Percentiles rank a stretch among this genome's conserved stretches.
Evolutionary conservation across 345 rosid species (phyloP).

Genomic region (Iberis pinnata): DNA sequence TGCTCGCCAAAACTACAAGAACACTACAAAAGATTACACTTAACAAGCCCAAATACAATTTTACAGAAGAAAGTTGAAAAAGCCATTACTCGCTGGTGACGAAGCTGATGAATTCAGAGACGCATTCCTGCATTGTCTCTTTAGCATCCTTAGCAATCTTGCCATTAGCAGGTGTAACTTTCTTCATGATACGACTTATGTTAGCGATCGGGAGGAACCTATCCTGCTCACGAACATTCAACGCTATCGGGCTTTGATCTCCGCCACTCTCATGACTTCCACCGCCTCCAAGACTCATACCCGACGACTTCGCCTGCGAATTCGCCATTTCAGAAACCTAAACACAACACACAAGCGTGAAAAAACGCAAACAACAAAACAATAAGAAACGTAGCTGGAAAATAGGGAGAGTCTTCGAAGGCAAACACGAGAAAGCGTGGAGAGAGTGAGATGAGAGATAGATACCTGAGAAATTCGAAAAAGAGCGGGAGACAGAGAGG

Average conservation of each 20-base stretch:
- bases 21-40: not conserved
- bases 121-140: constrained; percentile 70
- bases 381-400: constrained; percentile 9
- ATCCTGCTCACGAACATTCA: constrained; percentile 52
- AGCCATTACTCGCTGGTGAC: constrained; percentile 53
- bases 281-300: constrained; percentile 50
- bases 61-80: not conserved
- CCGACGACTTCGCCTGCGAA: constrained; percentile 19
- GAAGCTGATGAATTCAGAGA: constrained; percentile 69
- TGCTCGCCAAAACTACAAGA: not conserved
- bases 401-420: constrained; percentile 3
- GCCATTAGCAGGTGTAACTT: constrained; percentile 54
- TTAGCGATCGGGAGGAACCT: constrained; percentile 63
- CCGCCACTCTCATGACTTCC: constrained; percentile 82
- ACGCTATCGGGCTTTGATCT: constrained; percentile 72
- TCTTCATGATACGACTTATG: constrained; percentile 71
- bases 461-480: constrained; percentile 28
- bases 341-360: no score
- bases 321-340: constrained; percentile 43
- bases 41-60: not conserved
- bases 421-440: constrained; percentile 5
- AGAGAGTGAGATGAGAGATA: not conserved
- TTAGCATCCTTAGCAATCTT: constrained; percentile 68
- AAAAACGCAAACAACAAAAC: no score
- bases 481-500: constrained; percentile 43